These are phyloP conservation scores for Chenopodium suecicum DNA, from an alignment of 148 eudicot species.

Conservation along the genomic window DNA sequence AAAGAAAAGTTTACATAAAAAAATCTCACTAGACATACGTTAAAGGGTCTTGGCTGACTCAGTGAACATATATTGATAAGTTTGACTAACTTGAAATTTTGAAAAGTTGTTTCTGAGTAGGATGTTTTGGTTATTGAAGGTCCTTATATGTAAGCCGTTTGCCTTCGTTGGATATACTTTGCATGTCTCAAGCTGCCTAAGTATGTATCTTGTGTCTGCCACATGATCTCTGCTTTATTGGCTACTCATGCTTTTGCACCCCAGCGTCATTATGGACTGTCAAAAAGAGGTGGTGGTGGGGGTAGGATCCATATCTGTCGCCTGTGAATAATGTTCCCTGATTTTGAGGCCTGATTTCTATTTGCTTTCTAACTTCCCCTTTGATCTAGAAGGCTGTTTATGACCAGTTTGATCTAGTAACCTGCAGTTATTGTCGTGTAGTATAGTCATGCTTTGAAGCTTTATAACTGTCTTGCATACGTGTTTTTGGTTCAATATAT, in stretches of 20 bases:
- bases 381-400: background rate
- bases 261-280: too few relatives aligned
- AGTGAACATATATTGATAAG: background rate
- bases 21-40: too few relatives aligned
- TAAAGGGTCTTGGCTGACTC: background rate
- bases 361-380: too few relatives aligned
- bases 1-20: too few relatives aligned
- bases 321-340: background rate
- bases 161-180: too few relatives aligned
- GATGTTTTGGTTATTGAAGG: background rate
- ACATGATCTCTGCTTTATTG: too few relatives aligned
- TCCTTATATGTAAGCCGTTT: background rate
- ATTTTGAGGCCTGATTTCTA: background rate
- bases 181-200: background rate
- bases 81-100: background rate
- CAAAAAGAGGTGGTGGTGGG: too few relatives aligned
- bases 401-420: background rate
- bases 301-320: background rate
- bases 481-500: background rate
- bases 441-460: background rate
- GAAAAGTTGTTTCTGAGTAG: background rate
- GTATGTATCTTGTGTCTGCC: background rate
- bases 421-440: background rate
- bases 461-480: background rate
- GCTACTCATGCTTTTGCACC: too few relatives aligned